A percentile compares a stretch with the other conserved stretches of the same genome.
Evolutionary conservation across 768 basidiomycete species (phyloP).

Genomic region (Auriscalpium microsporum): DNA sequence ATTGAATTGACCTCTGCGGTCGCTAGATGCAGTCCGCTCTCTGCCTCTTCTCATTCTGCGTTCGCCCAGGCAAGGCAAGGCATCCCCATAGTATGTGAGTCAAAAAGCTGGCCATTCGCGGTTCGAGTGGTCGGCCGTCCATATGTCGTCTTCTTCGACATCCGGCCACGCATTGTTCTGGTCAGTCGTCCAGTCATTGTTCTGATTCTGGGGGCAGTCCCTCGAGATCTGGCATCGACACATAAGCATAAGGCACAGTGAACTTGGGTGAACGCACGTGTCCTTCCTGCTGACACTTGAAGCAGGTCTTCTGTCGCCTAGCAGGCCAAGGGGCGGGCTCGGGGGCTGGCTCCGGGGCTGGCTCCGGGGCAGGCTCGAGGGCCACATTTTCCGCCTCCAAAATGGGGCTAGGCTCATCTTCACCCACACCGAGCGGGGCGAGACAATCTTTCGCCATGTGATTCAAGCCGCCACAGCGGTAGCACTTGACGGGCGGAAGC

Average conservation of each 20-base stretch:
- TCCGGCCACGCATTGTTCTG: too few species aligned
- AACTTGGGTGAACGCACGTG: conserved; percentile 47
- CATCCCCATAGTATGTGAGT: too few species aligned
- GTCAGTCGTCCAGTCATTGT: too few species aligned
- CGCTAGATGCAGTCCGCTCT: too few species aligned
- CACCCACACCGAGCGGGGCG: conserved; percentile 53
- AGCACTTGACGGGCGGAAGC: conserved; percentile 80
- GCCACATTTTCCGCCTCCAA: neutral
- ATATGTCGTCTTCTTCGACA: too few species aligned
- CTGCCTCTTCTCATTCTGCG: too few species aligned
- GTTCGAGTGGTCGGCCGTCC: too few species aligned
- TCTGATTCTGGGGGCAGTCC: conserved; percentile 25
- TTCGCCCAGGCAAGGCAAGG: too few species aligned
- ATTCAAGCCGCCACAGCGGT: conserved; percentile 83
- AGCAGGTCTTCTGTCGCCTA: conserved; percentile 73
- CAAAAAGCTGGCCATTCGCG: too few species aligned
- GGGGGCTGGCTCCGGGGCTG: neutral
- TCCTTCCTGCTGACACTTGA: conserved; percentile 82
- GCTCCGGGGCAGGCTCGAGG: neutral
- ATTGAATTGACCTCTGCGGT: too few species aligned
- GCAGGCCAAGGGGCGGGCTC: conserved; percentile 31
- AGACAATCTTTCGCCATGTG: conserved; percentile 87
- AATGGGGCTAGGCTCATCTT: conserved; percentile 28
- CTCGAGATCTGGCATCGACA: conserved; percentile 22
- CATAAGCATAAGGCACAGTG: too few species aligned